These are phyloP conservation scores for Aureobasidium uvarum DNA, from an alignment of 2,329 filamentous ascomycete genomes.

Conservation along the genomic window DNA sequence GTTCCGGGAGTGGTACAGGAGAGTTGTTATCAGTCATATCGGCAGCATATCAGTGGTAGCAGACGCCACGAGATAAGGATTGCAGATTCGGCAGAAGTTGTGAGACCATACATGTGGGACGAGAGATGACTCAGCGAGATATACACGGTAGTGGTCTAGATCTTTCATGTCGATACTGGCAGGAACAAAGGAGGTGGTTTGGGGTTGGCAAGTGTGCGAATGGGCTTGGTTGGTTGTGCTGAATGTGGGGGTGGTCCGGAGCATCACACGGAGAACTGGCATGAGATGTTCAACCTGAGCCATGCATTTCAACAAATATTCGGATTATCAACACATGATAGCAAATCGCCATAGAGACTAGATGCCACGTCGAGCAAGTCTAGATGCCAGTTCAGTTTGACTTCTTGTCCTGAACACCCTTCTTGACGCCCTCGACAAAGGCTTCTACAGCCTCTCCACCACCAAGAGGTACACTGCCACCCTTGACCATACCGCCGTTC, in stretches of 20 bases:
- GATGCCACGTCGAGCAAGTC: neutral
- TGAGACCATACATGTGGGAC: neutral
- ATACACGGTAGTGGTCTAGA: neutral
- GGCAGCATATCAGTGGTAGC: neutral
- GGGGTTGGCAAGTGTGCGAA: neutral
- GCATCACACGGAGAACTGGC: neutral
- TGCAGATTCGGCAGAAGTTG: neutral
- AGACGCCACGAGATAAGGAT: conserved; percentile 19
- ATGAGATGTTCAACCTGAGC: neutral
- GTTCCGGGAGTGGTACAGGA: neutral
- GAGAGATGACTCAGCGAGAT: conserved; percentile 1
- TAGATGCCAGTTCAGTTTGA: neutral
- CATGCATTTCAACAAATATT: neutral
- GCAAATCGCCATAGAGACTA: neutral
- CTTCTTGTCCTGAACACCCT: conserved; percentile 63
- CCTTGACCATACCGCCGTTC: conserved; percentile 77
- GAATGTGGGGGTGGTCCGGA: neutral
- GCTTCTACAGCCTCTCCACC: conserved; percentile 86
- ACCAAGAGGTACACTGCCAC: conserved; percentile 78
- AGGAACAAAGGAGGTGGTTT: neutral
- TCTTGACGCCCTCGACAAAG: conserved; percentile 86
- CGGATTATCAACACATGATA: neutral
- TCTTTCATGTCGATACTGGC: neutral
- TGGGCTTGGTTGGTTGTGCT: neutral
- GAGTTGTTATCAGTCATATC: conserved; percentile 17